Base-by-base conservation (phyloP, 352 stramenopile species). In the Globisporangium canariense region DNA sequence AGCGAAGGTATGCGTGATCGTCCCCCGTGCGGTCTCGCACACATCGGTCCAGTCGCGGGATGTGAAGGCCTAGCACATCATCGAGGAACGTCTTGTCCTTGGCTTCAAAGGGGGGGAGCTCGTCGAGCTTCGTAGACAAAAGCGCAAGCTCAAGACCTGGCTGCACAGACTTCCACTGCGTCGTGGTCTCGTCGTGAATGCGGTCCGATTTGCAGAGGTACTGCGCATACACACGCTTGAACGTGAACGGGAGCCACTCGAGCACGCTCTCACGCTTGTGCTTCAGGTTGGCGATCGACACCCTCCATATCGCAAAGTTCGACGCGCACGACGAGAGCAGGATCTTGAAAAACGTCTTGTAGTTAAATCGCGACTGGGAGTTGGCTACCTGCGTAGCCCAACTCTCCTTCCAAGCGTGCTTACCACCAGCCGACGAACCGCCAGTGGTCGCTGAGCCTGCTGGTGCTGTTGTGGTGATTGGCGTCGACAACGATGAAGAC, bases 1-100 rank as follows among this genome's bases (percentile, higher is more conserved):
- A 95, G 25, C 83, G 84, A 51, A 95, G 65, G 58, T 91, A 93
- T n/a, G 83, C 83, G 57, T 93, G 81, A 64, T 95, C 85, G 50
- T 94, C 83, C 14, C 85, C 83, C 4, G 69, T 79, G 45, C 87
- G 85, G 57, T 96, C 87, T 25, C 86, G 87, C 57, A 94, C 87
- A 64, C 85, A 86, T 10, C 86, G 81, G 57, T 96, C 82, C 4
- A 96, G 67, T 20, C 87, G 82, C 14, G 87, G 83, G 56, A 96
- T 76, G 63, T 96, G 87, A 9, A 92, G 67, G 40, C 74, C 76
- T 11, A 96, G 67, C 52, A 96, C 85, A 55, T 94, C 85, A 54
- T 96, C 80, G 51, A 96, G 69, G 69, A 90, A 89, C 52, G 69
- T 83, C 66, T 83, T 91, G 69, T 93, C 75, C 16, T 52, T 66